Percentiles rank a stretch among this genome's conserved stretches.
Conservation (phyloP, 1,139 yeast species). For the Zygotorulaspora mrakii region DNA sequence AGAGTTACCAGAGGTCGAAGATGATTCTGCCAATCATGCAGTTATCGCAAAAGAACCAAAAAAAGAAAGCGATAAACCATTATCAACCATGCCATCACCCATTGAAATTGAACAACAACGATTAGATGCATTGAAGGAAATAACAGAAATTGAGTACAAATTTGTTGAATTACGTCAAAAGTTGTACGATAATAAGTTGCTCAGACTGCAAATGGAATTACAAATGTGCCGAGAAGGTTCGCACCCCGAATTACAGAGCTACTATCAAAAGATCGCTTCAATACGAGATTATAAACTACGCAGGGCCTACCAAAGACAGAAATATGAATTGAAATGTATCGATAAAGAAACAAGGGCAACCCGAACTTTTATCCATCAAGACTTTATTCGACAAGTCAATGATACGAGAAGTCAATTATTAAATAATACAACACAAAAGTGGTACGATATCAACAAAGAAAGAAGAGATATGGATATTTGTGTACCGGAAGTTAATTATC, state of each 20-base stretch:
- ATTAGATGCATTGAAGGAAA: slow-evolving; percentile 46
- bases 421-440: slow-evolving; percentile 71
- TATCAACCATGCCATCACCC: slow-evolving; percentile 32
- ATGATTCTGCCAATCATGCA: slow-evolving; percentile 6
- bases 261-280: slow-evolving; percentile 67
- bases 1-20: slow-evolving; percentile 6
- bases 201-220: slow-evolving; percentile 73
- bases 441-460: slow-evolving; percentile 92
- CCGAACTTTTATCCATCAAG: slow-evolving; percentile 80
- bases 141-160: slow-evolving; percentile 74
- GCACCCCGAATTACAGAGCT: slow-evolving; percentile 74
- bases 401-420: slow-evolving; percentile 67
- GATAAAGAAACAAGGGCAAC: slow-evolving; percentile 77
- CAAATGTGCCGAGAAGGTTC: slow-evolving; percentile 85
- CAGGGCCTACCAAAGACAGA: slow-evolving; percentile 63
- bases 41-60: slow-evolving; percentile 12
- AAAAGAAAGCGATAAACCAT: slow-evolving; percentile 28
- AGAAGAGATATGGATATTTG: slow-evolving; percentile 78
- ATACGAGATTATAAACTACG: slow-evolving; percentile 66
- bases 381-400: slow-evolving; percentile 63
- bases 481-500: slow-evolving; percentile 46
- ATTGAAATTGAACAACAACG: slow-evolving; percentile 42
- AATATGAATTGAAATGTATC: slow-evolving; percentile 71
- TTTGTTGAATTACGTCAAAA: slow-evolving; percentile 84
- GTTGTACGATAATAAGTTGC: slow-evolving; percentile 68